Base-by-base conservation (phyloP, 2,329 filamentous ascomycete genomes). In the Truncatella angustata region DNA sequence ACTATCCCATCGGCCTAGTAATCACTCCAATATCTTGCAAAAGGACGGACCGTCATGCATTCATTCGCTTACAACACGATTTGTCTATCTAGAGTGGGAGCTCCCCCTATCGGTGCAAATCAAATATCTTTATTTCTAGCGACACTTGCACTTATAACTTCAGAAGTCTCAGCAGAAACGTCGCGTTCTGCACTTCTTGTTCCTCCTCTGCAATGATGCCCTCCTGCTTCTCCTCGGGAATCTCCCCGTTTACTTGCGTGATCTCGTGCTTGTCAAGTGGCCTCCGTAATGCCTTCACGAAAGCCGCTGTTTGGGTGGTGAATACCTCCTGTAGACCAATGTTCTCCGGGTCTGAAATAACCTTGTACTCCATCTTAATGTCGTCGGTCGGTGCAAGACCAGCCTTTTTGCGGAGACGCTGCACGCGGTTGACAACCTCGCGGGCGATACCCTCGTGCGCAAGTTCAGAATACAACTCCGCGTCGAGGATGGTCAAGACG, bases 391-490 rank as follows among this genome's bases (percentile, higher is more conserved):
- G 85, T 57, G 92, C 84, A 49, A 99, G 78, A 1, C 91, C 91
- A 6, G 92, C 92, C 76, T 94, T 94, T 82, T 99, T 99, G 59
- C 94, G 86, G 56, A 97, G 78, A 60, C 90, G 84, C 73, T 99
- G 94, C 20, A 99, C 88, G 36, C 93, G 86, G 70, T 96, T 90
- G 75, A 99, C 88, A 58, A 99, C 87, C 71, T 97, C 94, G 63
- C 94, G 82, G 1, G 90, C 93, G 50, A 99, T 73, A 50, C 92
- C 94, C 70, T 97, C 92, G 58, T 92, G 84, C 43, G 88, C 88
- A 32, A 99, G 78, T 66, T 96, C 91, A 0, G 91, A 85, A 66
- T 97, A 88, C 21, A 91, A 76, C 53, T 86, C 85, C 2, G 84
- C 82, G 65, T 96, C 91, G n/a, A 99, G 78, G 58, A 99, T 91